These are phyloP conservation scores for Yamadazyma triangularis DNA, from an alignment of 1,139 yeast genomes.

Conservation along the genomic window DNA sequence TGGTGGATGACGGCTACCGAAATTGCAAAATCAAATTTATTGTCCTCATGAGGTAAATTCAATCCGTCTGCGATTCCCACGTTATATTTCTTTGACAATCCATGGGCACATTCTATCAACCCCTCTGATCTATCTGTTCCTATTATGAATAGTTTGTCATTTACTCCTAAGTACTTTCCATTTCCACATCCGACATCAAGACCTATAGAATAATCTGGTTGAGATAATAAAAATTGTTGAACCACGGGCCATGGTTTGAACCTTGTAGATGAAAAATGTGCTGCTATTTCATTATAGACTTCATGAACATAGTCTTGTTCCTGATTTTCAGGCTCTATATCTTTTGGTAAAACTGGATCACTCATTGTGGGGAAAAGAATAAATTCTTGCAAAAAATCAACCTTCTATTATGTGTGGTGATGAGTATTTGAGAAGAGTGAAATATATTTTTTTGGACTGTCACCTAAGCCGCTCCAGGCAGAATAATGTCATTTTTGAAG, in stretches of 20 bases:
- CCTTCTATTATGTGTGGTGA: no score
- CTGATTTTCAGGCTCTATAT: conserved; percentile 46
- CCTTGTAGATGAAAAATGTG: conserved; percentile 88
- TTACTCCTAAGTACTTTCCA: conserved; percentile 81
- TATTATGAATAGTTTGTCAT: conserved; percentile 59
- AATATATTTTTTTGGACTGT: no score
- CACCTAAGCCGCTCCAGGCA: no score
- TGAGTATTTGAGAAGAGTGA: no score
- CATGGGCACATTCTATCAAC: conserved; percentile 65
- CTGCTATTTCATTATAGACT: conserved; percentile 87
- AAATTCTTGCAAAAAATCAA: no score
- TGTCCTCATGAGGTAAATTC: conserved; percentile 57
- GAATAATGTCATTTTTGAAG: no score
- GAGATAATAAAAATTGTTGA: conserved; percentile 52
- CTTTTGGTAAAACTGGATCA: conserved; percentile 29
- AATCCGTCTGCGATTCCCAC: conserved; percentile 76
- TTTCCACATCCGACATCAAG: conserved; percentile 93
- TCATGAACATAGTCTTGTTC: conserved; percentile 82
- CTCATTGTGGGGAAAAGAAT: conserved; percentile 20
- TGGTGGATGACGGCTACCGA: conserved; percentile 96
- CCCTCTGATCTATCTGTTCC: conserved; percentile 88
- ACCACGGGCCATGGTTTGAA: conserved; percentile 99
- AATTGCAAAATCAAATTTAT: conserved; percentile 80
- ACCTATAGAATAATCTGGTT: conserved; percentile 38
- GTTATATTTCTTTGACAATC: conserved; percentile 29